phyloP scores from a whole-genome alignment of 2,329 filamentous ascomycete species.

The Fusarium austroafricanum region DNA sequence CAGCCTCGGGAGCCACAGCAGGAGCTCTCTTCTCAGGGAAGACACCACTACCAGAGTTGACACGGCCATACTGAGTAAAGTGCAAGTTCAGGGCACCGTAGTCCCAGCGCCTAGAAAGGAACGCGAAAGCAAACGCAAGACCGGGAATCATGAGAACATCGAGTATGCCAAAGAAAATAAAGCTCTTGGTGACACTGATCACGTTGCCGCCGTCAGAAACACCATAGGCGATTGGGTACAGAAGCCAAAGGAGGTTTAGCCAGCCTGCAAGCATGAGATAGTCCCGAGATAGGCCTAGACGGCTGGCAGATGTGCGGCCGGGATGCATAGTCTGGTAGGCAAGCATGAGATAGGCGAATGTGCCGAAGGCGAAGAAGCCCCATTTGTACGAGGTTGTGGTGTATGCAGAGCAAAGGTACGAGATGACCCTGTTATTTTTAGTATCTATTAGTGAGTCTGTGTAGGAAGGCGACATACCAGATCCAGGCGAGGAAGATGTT shows the following conservation, averaged over 20 bases:
- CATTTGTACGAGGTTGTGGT: constrained; percentile 65
- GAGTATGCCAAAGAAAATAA: constrained; percentile 61
- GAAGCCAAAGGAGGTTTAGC: constrained; percentile 64
- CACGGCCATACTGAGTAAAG: constrained; percentile 67
- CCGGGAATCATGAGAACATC: constrained; percentile 61
- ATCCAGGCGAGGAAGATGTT: constrained; percentile 62
- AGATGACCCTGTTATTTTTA: constrained; percentile 51
- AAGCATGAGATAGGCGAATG: constrained; percentile 59
- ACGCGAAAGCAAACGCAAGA: constrained; percentile 56
- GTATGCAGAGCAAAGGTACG: constrained; percentile 62
- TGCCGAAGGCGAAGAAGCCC: constrained; percentile 68
- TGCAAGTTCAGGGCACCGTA: constrained; percentile 62
- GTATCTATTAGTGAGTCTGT: neutral
- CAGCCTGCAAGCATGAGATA: constrained; percentile 60
- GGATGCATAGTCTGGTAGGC: constrained; percentile 57
- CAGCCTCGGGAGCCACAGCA: constrained; percentile 17
- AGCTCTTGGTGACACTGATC: constrained; percentile 31
- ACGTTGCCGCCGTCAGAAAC: constrained; percentile 35
- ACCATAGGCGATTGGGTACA: constrained; percentile 64
- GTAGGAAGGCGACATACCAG: constrained; percentile 51
- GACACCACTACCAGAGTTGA: constrained; percentile 53
- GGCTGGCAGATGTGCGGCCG: constrained; percentile 53
- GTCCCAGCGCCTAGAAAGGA: constrained; percentile 63
- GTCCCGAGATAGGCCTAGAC: constrained; percentile 58
- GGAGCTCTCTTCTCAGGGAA: constrained; percentile 59